phyloP scores from a whole-genome alignment of 139 green algal genomes.

The Nannochloris sp. region DNA sequence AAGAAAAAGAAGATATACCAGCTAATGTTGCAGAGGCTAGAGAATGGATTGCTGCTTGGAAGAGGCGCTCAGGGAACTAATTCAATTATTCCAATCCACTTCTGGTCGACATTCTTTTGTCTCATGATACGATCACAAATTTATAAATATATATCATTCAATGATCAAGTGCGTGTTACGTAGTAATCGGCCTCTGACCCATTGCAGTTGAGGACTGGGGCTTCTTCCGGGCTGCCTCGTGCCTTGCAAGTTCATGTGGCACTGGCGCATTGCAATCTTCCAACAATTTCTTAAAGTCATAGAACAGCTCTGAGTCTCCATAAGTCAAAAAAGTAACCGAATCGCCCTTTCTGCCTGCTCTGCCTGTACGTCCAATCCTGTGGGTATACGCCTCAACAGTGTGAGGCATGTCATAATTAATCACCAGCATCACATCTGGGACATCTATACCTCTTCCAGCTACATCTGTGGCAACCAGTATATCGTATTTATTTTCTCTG shows the following conservation, averaged over 20 bases:
- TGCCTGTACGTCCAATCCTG: constrained; percentile 77
- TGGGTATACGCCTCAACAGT: constrained; percentile 97
- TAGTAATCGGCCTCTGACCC: no score
- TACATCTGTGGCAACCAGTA: constrained; percentile 96
- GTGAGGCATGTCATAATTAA: constrained; percentile 97
- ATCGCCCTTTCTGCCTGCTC: constrained; percentile 73
- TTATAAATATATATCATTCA: constrained; percentile 1
- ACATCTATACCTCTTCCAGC: constrained; percentile 97
- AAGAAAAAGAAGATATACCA: constrained; percentile 10
- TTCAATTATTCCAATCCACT: not conserved
- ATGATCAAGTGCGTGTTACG: not conserved
- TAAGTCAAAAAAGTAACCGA: constrained; percentile 87
- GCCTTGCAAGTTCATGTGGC: constrained; percentile 56
- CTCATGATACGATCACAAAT: not conserved
- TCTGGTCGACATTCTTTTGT: no score
- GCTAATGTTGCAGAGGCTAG: constrained; percentile 34
- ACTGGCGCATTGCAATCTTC: constrained; percentile 56
- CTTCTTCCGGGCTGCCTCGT: constrained; percentile 72
- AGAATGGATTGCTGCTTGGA: constrained; percentile 37
- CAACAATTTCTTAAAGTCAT: constrained; percentile 84
- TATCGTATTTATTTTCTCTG: constrained; percentile 77
- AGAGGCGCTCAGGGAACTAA: not conserved
- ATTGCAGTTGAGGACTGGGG: constrained; percentile 26
- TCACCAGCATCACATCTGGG: constrained; percentile 70
- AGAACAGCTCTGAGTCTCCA: constrained; percentile 73